Evolutionary conservation across 1,284 basidiomycete species (phyloP), one percentile per base, ranked within the genome.

Genomic region (Apiotrichum mycotoxinovorans): DNA sequence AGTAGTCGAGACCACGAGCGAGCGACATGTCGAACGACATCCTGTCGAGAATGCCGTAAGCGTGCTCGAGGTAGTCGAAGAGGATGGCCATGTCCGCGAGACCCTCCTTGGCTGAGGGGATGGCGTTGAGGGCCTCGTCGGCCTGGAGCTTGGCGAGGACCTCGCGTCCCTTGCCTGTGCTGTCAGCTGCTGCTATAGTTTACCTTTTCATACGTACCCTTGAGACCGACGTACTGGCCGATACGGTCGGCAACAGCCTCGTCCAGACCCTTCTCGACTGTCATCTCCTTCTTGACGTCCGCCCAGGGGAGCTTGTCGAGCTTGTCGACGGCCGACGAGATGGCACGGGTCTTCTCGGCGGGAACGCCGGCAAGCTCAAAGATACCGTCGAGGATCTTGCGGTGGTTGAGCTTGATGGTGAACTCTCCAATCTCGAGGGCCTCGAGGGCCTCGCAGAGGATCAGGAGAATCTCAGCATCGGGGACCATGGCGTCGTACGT

Each of bases 241-340:
- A 98, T 98, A 72, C 84, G 87, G 79, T 99, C 96, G 0, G 95
- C 95, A 3, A 88, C 83, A 5, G 80, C 83, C n/a, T 83, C 79
- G 63, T 88, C 87, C 22, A 99, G 80, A 0, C 92, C 92, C 76
- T 99, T 99, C 73, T 98, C 94, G 2, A 86, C 87, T 0, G 87
- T 89, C 96, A 98, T 98, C 75, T 98, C 95, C 71, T 88, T 88
- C 79, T 87, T 89, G 15, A 98, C 95, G 45, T 96, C 93, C 11
- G 75, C 73, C 95, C 96, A 98, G 0, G 94, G 84, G 37, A 87
- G 77, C 84, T 98, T 99, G 82, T 99, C 96, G 25, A 99, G 84
- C 78, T 98, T 99, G 79, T 99, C 95, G 12, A 98, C 95, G 0
- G 95, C 95, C 14, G 91, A 95, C 1, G 92, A 96, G 68, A 98